A percentile compares a stretch with the other conserved stretches of the same genome.
These are phyloP conservation scores for Leccinum boreale DNA, from an alignment of 768 basidiomycete species.

Conservation along the genomic window DNA sequence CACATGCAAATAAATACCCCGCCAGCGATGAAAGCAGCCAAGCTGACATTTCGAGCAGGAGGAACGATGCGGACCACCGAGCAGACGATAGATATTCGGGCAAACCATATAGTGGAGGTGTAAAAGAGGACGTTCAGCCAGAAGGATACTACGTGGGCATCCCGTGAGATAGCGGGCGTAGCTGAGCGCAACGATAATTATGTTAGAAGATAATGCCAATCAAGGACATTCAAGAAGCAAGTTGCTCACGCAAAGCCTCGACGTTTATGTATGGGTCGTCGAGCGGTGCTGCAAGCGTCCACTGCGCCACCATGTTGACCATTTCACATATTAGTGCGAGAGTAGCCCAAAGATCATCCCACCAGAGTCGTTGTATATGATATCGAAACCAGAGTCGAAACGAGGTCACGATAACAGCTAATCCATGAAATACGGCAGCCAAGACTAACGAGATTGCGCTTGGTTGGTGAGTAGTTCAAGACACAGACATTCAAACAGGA, in stretches of 20 bases:
- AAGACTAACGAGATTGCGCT: conserved; percentile 10
- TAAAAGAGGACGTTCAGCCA: conserved; percentile 22
- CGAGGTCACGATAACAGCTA: conserved; percentile 18
- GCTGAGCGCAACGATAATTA: conserved; percentile 27
- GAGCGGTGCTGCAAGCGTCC: conserved; percentile 25
- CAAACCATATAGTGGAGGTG: conserved; percentile 27
- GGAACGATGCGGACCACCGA: conserved; percentile 26
- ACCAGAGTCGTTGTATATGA: conserved; percentile 24
- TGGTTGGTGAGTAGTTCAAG: not conserved
- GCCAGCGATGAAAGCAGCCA: not conserved
- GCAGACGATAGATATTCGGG: conserved; percentile 24
- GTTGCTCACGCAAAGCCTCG: conserved; percentile 11
- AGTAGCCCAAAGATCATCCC: conserved; percentile 28
- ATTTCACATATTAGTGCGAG: conserved; percentile 12
- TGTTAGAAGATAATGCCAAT: not conserved
- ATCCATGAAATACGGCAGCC: conserved; percentile 17
- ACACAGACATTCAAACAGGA: not conserved
- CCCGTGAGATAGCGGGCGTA: conserved; percentile 11
- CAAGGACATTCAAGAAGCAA: not conserved
- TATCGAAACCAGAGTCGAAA: conserved; percentile 29
- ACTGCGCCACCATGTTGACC: conserved; percentile 9
- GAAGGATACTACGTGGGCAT: conserved; percentile 14
- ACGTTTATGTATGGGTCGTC: conserved; percentile 16
- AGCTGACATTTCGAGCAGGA: conserved; percentile 7
- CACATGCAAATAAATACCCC: conserved; percentile 18